phyloP scores from a whole-genome alignment of 495 filamentous ascomycete species.

The Umbilicaria muhlenbergii region DNA sequence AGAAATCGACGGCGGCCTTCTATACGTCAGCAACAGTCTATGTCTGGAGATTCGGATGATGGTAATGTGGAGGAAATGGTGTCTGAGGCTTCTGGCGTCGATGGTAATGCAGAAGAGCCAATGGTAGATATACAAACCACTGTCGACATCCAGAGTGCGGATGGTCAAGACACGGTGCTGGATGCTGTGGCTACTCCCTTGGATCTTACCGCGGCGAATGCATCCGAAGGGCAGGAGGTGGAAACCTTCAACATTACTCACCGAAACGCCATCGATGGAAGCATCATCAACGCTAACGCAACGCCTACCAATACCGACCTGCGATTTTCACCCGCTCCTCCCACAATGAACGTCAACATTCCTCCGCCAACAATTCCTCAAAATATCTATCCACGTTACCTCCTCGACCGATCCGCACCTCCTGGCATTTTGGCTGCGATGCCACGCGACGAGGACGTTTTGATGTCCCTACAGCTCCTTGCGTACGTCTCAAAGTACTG shows the following conservation, averaged over 20 bases:
- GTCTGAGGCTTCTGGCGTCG: slow-evolving; percentile 45
- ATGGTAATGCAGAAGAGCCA: slow-evolving; percentile 48
- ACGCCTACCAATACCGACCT: slow-evolving; percentile 45
- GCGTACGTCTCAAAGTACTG: slow-evolving; percentile 99
- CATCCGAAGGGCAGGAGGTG: slow-evolving; percentile 66
- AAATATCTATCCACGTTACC: slow-evolving; percentile 56
- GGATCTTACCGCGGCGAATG: slow-evolving; percentile 57
- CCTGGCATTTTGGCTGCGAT: slow-evolving; percentile 65
- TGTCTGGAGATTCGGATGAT: slow-evolving; percentile 77
- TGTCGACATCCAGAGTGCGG: slow-evolving; percentile 69
- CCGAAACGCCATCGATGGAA: slow-evolving; percentile 70
- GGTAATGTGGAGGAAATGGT: slow-evolving; percentile 53
- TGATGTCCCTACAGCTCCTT: slow-evolving; percentile 95
- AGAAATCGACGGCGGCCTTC: slow-evolving; percentile 49
- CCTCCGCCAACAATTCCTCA: slow-evolving; percentile 49
- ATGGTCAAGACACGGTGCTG: slow-evolving; percentile 56
- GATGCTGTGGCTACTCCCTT: slow-evolving; percentile 61
- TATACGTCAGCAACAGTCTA: slow-evolving; percentile 76
- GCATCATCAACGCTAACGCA: slow-evolving; percentile 53
- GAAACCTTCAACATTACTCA: slow-evolving; percentile 97
- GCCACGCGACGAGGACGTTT: slow-evolving; percentile 90
- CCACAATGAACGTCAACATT: slow-evolving; percentile 47
- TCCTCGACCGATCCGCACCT: slow-evolving; percentile 52
- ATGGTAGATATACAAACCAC: slow-evolving; percentile 63
- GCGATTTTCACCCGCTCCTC: slow-evolving; percentile 62